A percentile compares a stretch with the other conserved stretches of the same genome.
phyloP scores from a whole-genome alignment of 371 early-diverging fungal species.

The Rhizomucor pusillus region DNA sequence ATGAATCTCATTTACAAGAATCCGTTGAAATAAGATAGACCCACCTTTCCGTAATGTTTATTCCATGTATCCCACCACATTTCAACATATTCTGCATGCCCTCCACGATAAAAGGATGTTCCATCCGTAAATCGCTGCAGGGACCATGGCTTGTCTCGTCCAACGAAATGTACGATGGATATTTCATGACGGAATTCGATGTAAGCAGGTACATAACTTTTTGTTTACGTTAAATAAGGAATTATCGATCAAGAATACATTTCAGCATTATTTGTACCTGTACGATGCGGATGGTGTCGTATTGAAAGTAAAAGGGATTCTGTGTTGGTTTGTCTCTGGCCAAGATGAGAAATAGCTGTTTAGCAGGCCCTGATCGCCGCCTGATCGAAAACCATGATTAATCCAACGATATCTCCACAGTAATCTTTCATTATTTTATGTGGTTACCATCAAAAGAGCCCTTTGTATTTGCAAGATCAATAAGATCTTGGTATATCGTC shows the following conservation, averaged over 20 bases:
- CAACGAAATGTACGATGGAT: slow-evolving; percentile 88
- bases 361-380: slow-evolving; percentile 94
- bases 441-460: slow-evolving; percentile 80
- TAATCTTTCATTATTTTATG: slow-evolving; percentile 1
- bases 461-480: slow-evolving; percentile 46
- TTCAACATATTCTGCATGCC: slow-evolving; percentile 49
- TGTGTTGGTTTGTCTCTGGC: slow-evolving; percentile 59
- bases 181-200: slow-evolving; percentile 65
- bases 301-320: slow-evolving; percentile 91
- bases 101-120: slow-evolving; percentile 41
- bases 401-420: neutral
- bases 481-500: slow-evolving; percentile 50
- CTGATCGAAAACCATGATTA: slow-evolving; percentile 33
- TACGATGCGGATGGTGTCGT: slow-evolving; percentile 89
- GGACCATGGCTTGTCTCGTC: slow-evolving; percentile 89
- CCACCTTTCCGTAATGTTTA: slow-evolving; percentile 49
- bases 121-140: slow-evolving; percentile 67
- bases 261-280: slow-evolving; percentile 38
- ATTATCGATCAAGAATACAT: slow-evolving; percentile 34
- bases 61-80: slow-evolving; percentile 77
- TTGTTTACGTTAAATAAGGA: slow-evolving; percentile 3
- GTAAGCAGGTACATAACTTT: slow-evolving; percentile 73
- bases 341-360: slow-evolving; percentile 86
- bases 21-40: neutral
- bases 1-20: too few species aligned